A percentile compares a stretch with the other conserved stretches of the same genome.
These are phyloP conservation scores for Naganishia liquefaciens DNA, from an alignment of 1,284 basidiomycete species.

Conservation along the genomic window DNA sequence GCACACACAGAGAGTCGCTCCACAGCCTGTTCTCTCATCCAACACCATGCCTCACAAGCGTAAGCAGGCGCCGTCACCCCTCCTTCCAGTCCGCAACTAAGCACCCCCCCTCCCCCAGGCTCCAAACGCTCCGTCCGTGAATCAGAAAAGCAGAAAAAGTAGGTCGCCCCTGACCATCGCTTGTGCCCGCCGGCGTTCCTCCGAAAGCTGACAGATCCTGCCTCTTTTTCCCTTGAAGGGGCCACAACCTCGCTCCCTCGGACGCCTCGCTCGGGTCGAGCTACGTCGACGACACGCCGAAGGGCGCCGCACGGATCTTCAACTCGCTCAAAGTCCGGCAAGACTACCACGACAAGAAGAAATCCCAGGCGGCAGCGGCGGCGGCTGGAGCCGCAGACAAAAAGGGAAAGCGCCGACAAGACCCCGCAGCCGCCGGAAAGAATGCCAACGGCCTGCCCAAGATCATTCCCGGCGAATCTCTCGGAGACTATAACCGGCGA, in stretches of 20 bases:
- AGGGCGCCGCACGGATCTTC: constrained; percentile 46
- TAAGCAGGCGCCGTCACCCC: constrained; percentile 32
- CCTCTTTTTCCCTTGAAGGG: constrained; percentile 36
- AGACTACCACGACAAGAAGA: constrained; percentile 44
- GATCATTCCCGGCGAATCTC: constrained; percentile 37
- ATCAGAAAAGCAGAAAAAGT: constrained; percentile 46
- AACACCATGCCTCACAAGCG: constrained; percentile 51
- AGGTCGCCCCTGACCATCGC: constrained; percentile 30
- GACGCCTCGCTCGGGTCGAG: constrained; percentile 27
- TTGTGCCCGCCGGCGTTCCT: no score
- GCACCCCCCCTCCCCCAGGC: constrained; percentile 36
- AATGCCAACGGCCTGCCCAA: constrained; percentile 36
- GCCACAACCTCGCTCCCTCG: constrained; percentile 45
- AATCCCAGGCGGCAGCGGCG: constrained; percentile 38
- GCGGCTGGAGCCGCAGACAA: constrained; percentile 28
- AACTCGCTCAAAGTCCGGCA: constrained; percentile 45
- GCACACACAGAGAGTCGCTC: no score
- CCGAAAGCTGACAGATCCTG: constrained; percentile 31
- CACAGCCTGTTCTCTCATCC: neutral
- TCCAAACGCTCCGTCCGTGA: constrained; percentile 48
- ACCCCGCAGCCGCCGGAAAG: constrained; percentile 23
- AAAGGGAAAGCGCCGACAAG: constrained; percentile 39
- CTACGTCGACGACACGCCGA: constrained; percentile 46
- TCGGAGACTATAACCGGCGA: constrained; percentile 52
- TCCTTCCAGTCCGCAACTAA: neutral